phyloP scores from a whole-genome alignment of 2,329 filamentous ascomycete genomes.

The Cryphonectria nitschkei region DNA sequence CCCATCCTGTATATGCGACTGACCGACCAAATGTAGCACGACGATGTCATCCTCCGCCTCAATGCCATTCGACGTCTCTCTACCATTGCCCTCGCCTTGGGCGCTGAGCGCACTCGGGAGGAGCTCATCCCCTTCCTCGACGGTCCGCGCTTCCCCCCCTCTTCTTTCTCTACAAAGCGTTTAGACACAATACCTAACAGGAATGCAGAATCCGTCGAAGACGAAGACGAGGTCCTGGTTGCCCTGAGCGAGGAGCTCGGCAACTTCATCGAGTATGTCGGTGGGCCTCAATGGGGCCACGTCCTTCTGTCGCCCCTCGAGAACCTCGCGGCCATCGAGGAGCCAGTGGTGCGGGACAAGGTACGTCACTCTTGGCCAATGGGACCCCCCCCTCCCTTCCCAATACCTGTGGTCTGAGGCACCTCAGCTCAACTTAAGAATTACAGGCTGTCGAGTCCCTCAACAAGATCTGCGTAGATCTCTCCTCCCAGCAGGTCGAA shows the following conservation, averaged over 20 bases:
- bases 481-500: constrained; percentile 91
- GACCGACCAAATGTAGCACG: constrained; percentile 69
- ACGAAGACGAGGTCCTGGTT: constrained; percentile 97
- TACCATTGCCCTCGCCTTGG: constrained; percentile 94
- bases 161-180: constrained; percentile 28
- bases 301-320: constrained; percentile 95
- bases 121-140: constrained; percentile 99
- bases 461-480: constrained; percentile 96
- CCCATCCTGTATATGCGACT: constrained; percentile 30
- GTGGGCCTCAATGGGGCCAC: constrained; percentile 90
- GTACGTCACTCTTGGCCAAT: constrained; percentile 51
- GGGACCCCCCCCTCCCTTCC: no score
- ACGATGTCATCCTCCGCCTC: constrained; percentile 95
- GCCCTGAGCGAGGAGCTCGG: constrained; percentile 96
- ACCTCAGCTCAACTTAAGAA: constrained; percentile 14
- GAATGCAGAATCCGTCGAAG: constrained; percentile 88
- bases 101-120: constrained; percentile 94
- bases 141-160: constrained; percentile 63
- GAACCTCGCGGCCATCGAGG: constrained; percentile 97
- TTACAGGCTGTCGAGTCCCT: constrained; percentile 92
- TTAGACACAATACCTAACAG: constrained; percentile 30
- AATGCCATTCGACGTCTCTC: constrained; percentile 98
- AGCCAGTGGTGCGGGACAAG: constrained; percentile 97
- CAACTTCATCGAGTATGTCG: constrained; percentile 96
- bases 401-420: constrained; percentile 21